Percentiles rank a stretch among this genome's conserved stretches.
Evolutionary conservation across 1,284 basidiomycete species (phyloP).

Genomic region (Peniophora sp.): DNA sequence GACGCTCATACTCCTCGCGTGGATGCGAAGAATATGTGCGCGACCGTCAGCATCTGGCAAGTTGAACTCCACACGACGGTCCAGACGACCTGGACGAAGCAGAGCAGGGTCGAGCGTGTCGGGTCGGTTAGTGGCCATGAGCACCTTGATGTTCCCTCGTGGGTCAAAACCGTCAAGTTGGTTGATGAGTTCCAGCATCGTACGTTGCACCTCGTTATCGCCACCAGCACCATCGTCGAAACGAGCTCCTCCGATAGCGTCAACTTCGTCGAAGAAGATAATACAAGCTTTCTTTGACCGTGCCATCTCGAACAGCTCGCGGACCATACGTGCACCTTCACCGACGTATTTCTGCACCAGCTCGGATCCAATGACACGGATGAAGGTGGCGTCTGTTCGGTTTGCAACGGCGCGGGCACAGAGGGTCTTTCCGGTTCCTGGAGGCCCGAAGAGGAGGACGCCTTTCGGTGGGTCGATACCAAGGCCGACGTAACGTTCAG

Average conservation of each 20-base stretch:
- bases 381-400: conserved; percentile 98
- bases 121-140: conserved; percentile 99
- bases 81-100: conserved; percentile 91
- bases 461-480: conserved; percentile 99
- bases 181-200: conserved; percentile 99
- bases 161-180: conserved; percentile 99
- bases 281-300: conserved; percentile 99
- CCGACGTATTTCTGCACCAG: conserved; percentile 99
- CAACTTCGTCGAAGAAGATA: conserved; percentile 99
- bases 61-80: conserved; percentile 94
- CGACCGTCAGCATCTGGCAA: conserved; percentile 95
- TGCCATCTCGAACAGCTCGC: conserved; percentile 99
- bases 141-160: conserved; percentile 97
- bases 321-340: conserved; percentile 97
- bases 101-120: conserved; percentile 98
- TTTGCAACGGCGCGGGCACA: conserved; percentile 98
- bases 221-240: conserved; percentile 99
- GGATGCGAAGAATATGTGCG: conserved; percentile 94
- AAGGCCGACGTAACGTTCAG: conserved; percentile 95
- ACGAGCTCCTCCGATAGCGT: conserved; percentile 97
- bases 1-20: conserved; percentile 97
- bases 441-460: conserved; percentile 92
- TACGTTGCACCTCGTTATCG: conserved; percentile 98
- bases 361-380: conserved; percentile 98
- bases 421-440: conserved; percentile 97